These are phyloP conservation scores for Alisma plantagoaquatica DNA, from an alignment of 106 monocot genomes.

Conservation along the genomic window DNA sequence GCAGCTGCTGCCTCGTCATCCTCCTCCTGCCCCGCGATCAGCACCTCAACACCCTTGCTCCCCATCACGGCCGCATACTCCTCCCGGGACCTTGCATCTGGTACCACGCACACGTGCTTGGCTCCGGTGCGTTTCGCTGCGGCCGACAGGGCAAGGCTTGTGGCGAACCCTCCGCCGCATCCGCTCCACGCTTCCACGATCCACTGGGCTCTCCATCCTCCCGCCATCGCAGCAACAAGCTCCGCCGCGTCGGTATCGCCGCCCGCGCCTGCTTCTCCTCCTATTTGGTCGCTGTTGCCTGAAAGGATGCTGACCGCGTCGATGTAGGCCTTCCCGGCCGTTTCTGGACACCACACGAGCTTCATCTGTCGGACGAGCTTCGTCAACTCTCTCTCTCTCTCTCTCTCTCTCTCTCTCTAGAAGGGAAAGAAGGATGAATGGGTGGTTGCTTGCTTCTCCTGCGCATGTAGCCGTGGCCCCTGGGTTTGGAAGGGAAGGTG, in stretches of 20 bases:
- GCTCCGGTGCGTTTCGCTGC: background rate
- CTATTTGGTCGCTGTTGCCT: background rate
- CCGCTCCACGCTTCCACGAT: background rate
- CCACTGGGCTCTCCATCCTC: background rate
- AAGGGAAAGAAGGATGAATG: too few species aligned
- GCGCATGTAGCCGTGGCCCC: too few species aligned
- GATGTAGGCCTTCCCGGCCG: background rate
- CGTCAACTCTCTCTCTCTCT: too few species aligned
- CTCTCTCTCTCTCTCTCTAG: too few species aligned
- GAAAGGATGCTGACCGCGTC: background rate
- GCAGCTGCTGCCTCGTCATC: background rate
- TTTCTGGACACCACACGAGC: background rate
- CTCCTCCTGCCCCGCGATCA: background rate
- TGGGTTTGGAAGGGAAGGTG: too few species aligned
- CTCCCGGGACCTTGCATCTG: background rate
- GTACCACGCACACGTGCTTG: background rate
- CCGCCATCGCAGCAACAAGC: background rate
- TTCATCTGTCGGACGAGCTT: too few species aligned
- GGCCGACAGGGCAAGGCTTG: background rate
- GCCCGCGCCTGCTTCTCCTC: too few species aligned
- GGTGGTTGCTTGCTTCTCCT: too few species aligned
- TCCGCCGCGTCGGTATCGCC: background rate
- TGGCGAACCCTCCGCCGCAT: background rate
- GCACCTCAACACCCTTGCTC: background rate
- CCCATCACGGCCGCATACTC: background rate